Percentiles rank a stretch among this genome's conserved stretches.
These are phyloP conservation scores for Davidsoniella virescens DNA, from an alignment of 2,329 filamentous ascomycete genomes.

Conservation along the genomic window DNA sequence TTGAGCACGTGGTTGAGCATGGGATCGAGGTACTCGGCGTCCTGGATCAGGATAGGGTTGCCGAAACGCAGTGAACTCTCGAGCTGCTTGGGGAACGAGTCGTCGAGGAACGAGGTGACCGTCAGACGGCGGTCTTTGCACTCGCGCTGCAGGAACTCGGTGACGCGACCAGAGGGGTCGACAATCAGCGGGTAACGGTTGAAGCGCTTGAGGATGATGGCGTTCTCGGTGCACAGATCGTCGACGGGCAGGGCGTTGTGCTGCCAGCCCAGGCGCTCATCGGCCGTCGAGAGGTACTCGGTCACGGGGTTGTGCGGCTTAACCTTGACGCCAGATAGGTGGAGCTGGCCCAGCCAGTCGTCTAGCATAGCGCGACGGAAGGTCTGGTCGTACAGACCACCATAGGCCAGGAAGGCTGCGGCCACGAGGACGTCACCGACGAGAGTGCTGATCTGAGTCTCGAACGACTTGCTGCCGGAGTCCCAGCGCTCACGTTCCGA, in stretches of 20 bases:
- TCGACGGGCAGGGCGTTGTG: slow-evolving; percentile 86
- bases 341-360: slow-evolving; percentile 89
- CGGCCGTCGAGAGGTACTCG: slow-evolving; percentile 90
- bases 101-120: slow-evolving; percentile 94
- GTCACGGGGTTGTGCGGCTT: slow-evolving; percentile 90
- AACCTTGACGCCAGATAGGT: slow-evolving; percentile 80
- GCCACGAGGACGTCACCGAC: slow-evolving; percentile 91
- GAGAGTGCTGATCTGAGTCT: slow-evolving; percentile 91
- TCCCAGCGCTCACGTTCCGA: slow-evolving; percentile 92
- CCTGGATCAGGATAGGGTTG: slow-evolving; percentile 95
- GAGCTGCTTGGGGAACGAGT: slow-evolving; percentile 93
- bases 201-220: slow-evolving; percentile 92
- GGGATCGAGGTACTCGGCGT: slow-evolving; percentile 91
- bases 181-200: slow-evolving; percentile 97
- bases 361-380: slow-evolving; percentile 97
- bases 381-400: slow-evolving; percentile 91
- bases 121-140: slow-evolving; percentile 86
- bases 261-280: slow-evolving; percentile 91
- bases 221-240: slow-evolving; percentile 95
- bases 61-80: slow-evolving; percentile 95
- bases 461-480: slow-evolving; percentile 92
- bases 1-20: slow-evolving; percentile 97
- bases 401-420: slow-evolving; percentile 94
- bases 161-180: slow-evolving; percentile 86
- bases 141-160: slow-evolving; percentile 89